Percentiles rank a stretch among this genome's conserved stretches.
Conservation (phyloP, 192 early-diverging fungal species). For the Spizellomyces sp. region DNA sequence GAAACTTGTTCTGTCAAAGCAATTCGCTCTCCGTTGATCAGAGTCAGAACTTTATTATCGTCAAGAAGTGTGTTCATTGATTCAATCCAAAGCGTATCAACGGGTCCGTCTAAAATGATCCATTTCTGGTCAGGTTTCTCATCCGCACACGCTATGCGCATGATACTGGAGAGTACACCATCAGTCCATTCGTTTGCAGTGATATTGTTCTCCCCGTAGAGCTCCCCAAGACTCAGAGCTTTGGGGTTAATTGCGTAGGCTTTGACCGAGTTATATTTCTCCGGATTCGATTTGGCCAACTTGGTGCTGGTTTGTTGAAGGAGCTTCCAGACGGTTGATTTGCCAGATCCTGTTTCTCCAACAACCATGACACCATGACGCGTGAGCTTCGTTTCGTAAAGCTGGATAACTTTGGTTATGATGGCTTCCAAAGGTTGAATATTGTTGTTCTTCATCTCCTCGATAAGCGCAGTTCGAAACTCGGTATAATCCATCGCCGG, state of each 20-base stretch:
- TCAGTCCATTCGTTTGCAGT: constrained; percentile 62
- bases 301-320: constrained; percentile 48
- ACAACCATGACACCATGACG: constrained; percentile 67
- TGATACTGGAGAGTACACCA: constrained; percentile 58
- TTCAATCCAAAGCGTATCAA: constrained; percentile 67
- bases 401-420: constrained; percentile 56
- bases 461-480: constrained; percentile 47
- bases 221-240: constrained; percentile 53
- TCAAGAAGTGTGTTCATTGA: constrained; percentile 66
- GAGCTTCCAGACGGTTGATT: constrained; percentile 56
- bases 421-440: constrained; percentile 46
- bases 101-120: constrained; percentile 64
- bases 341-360: constrained; percentile 59
- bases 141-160: constrained; percentile 54
- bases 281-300: constrained; percentile 45
- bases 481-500: constrained; percentile 50
- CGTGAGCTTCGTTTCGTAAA: constrained; percentile 57
- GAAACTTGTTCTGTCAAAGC: constrained; percentile 58
- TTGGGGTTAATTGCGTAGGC: constrained; percentile 58
- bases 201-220: constrained; percentile 63
- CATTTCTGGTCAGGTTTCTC: constrained; percentile 64
- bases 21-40: constrained; percentile 66
- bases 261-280: constrained; percentile 49
- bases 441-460: constrained; percentile 52
- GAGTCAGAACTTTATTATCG: constrained; percentile 63